These are phyloP conservation scores for Poteriospumella lacustris DNA, from an alignment of 108 stramenopile genomes.

Conservation along the genomic window DNA sequence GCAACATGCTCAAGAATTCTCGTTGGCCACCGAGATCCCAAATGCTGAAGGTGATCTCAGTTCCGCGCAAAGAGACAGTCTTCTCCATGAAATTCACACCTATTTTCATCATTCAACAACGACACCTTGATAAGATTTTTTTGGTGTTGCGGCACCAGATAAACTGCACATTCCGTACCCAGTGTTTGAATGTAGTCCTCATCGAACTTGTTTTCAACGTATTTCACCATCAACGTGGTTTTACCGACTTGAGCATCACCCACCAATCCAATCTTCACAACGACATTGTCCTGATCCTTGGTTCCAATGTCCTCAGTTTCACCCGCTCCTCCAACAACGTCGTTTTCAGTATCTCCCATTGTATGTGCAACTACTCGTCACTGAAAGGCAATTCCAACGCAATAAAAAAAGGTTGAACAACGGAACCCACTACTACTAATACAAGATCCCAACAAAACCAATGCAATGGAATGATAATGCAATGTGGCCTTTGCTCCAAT, in stretches of 20 bases:
- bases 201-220: conserved; percentile 60
- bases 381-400: no score
- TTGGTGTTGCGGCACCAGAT: background rate
- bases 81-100: conserved; percentile 65
- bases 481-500: no score
- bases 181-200: conserved; percentile 62
- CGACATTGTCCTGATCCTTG: background rate
- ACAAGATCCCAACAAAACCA: no score
- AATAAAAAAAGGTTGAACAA: no score
- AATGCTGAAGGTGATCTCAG: conserved; percentile 57
- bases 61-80: conserved; percentile 54
- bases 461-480: no score
- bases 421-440: no score
- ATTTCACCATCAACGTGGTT: conserved; percentile 63
- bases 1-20: conserved; percentile 58
- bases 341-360: no score
- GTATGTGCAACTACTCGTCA: no score
- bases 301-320: background rate
- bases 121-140: background rate
- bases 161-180: conserved; percentile 30
- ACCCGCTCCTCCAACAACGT: no score
- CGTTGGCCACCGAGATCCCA: conserved; percentile 61
- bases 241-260: conserved; percentile 57
- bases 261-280: conserved; percentile 48
- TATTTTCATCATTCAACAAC: no score